These are phyloP conservation scores for Venturia carpophila DNA, from an alignment of 2,329 filamentous ascomycete species.

Conservation along the genomic window DNA sequence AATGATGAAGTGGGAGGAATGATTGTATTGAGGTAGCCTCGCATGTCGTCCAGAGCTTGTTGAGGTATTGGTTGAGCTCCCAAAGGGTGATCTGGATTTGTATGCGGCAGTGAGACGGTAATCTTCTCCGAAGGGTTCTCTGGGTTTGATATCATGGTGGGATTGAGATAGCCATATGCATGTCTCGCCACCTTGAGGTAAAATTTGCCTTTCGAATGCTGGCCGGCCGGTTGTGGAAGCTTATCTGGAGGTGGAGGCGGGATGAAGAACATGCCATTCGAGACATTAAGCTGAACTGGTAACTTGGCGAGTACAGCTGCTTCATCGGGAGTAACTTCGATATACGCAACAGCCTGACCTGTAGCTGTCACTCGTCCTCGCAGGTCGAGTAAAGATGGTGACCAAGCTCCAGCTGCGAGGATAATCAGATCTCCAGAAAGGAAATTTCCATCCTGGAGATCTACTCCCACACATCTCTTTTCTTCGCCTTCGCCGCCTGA, in stretches of 20 bases:
- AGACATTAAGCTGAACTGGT: conserved; percentile 67
- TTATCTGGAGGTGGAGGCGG: conserved; percentile 44
- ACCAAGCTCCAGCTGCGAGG: conserved; percentile 84
- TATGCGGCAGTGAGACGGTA: conserved; percentile 37
- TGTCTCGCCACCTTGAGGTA: conserved; percentile 44
- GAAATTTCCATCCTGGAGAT: conserved; percentile 42
- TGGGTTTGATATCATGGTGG: conserved; percentile 39
- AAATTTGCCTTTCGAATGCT: conserved; percentile 14
- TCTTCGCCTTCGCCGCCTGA: conserved; percentile 3
- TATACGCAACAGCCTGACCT: conserved; percentile 72
- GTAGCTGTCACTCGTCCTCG: conserved; percentile 69
- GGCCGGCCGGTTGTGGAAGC: conserved; percentile 23
- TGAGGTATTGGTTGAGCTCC: conserved; percentile 26
- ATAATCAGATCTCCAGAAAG: conserved; percentile 65
- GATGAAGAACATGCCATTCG: conserved; percentile 65
- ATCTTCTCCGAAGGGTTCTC: conserved; percentile 29
- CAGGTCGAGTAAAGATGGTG: conserved; percentile 67
- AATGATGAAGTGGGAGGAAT: conserved; percentile 21
- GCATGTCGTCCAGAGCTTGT: conserved; percentile 29
- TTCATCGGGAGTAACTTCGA: conserved; percentile 65
- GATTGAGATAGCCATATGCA: conserved; percentile 44
- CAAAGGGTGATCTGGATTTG: conserved; percentile 43
- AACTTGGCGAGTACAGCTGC: conserved; percentile 55
- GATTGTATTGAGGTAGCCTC: conserved; percentile 25
- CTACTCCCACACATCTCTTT: conserved; percentile 49